Conservation (phyloP, 139 green algal genomes). For the Nannochloris sp. region DNA sequence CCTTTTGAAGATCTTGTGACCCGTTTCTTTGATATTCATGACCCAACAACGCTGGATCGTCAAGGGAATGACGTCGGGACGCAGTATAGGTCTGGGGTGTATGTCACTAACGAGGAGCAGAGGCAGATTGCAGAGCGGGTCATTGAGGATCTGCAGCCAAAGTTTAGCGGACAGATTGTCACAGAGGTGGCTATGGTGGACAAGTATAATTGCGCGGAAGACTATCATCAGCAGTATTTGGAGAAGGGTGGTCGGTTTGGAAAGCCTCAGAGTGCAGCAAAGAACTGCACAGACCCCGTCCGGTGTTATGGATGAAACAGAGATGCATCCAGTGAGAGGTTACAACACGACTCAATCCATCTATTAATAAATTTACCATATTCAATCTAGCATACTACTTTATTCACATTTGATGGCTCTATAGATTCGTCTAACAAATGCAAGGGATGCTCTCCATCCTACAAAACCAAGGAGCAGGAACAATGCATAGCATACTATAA, state of each 20-base stretch:
- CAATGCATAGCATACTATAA: conserved; percentile 43
- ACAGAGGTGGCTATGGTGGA: conserved; percentile 33
- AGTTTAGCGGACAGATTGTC: conserved; percentile 24
- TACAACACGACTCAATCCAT: background rate
- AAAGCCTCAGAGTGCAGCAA: conserved; percentile 49
- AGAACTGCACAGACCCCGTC: conserved; percentile 72
- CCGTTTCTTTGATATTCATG: conserved; percentile 59
- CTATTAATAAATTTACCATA: background rate
- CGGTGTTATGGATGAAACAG: conserved; percentile 67
- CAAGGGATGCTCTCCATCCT: conserved; percentile 68
- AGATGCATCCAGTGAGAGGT: background rate
- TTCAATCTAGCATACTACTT: background rate
- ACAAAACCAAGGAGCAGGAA: conserved; percentile 81
- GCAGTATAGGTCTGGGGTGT: conserved; percentile 76
- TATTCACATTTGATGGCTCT: conserved; percentile 57
- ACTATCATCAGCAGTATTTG: conserved; percentile 21
- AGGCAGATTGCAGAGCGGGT: conserved; percentile 8
- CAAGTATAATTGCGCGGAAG: conserved; percentile 37
- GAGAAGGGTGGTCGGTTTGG: conserved; percentile 57
- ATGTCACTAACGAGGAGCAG: conserved; percentile 51
- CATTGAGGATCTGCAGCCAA: conserved; percentile 10
- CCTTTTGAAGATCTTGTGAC: conserved; percentile 60
- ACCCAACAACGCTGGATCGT: conserved; percentile 68
- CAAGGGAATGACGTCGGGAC: conserved; percentile 68
- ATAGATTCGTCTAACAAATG: conserved; percentile 76